A percentile compares a stretch with the other conserved stretches of the same genome.
phyloP scores from a whole-genome alignment of 305 asterid genomes.

The Lippia alba region DNA sequence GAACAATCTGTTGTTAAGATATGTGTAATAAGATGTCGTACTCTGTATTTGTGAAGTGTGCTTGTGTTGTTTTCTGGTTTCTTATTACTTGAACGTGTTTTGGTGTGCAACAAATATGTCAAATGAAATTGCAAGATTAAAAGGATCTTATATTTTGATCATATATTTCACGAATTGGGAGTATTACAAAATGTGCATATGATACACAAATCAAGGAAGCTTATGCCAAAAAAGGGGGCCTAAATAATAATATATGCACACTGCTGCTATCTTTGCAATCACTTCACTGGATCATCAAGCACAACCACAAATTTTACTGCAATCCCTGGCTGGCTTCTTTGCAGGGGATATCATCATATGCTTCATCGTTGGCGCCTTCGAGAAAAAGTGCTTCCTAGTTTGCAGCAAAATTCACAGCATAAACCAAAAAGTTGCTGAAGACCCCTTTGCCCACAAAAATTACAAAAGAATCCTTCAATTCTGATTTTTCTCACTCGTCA shows the following conservation, averaged over 20 bases:
- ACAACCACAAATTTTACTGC: constrained; percentile 30
- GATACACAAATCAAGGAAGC: constrained; percentile 36
- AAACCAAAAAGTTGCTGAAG: constrained; percentile 16
- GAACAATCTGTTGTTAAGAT: constrained; percentile 16
- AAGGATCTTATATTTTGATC: constrained; percentile 31
- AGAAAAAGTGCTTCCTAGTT: constrained; percentile 23
- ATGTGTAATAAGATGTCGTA: neutral
- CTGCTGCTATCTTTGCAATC: constrained; percentile 16
- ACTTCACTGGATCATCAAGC: constrained; percentile 23
- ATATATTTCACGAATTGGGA: constrained; percentile 26
- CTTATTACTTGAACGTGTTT: constrained; percentile 19
- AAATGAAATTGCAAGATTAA: constrained; percentile 17
- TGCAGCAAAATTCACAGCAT: constrained; percentile 29
- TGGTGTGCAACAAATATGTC: constrained; percentile 11
- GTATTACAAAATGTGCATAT: constrained; percentile 36
- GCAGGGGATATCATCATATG: constrained; percentile 27
- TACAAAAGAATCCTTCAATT: constrained; percentile 25
- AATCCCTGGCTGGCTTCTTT: constrained; percentile 24
- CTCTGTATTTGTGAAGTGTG: constrained; percentile 17
- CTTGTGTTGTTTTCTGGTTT: constrained; percentile 1
- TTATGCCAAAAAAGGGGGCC: constrained; percentile 38
- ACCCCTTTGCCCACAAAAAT: constrained; percentile 28
- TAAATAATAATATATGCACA: constrained; percentile 43
- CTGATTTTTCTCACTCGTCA: constrained; percentile 48
- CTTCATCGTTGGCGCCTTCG: too few species aligned